Evolutionary conservation across 2,329 filamentous ascomycete genomes (phyloP), one percentile per base, ranked within the genome.

Genomic region (Ceratocystis huliohia): DNA sequence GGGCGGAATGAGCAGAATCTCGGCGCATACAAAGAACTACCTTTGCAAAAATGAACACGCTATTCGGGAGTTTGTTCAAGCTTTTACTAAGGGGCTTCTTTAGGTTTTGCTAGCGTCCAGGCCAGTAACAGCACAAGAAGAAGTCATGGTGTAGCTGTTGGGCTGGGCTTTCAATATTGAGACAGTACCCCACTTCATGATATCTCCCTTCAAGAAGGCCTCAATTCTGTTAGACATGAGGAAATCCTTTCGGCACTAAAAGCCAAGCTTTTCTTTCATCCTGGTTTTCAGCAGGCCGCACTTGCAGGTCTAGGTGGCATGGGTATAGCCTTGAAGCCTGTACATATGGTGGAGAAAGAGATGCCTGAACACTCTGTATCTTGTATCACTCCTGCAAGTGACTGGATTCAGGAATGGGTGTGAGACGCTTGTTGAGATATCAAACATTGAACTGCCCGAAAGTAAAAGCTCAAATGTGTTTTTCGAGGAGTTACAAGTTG

Each of bases 1-100:
- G 72, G 61, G 72, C 37, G 71, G 70, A 61, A 41, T 66, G 4
- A 71, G 69, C 57, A 63, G 13, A n/a, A 72, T 72, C 30, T 69
- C 69, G 4, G 67, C 70, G 30, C 71, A 71, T 44, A 71, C 71
- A 1, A 41, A 57, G 17, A 71, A 69, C 57, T 72, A 71, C 62
- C 25, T 72, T 6, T 57, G 20, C 1, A 67, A 70, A 7, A 69
- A 53, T 3, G 20, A 53, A 53, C 1, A 10, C 1, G 6, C 1
- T 0, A 53, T 53, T 20, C 22, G 4, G 20, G 3, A 15, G n/a
- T 53, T 53, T 53, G 48, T 37, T 37, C 10, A 10, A 2, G 20
- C 20, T 22, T 20, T 53, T 1, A 46, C 15, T 3, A 1, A 37
- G 3, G 33, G 33, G 7, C 33, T 10, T 37, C 2, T 13, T 7